phyloP scores from a whole-genome alignment of 78 protist species.

The Tieghemostelium lacteum region DNA sequence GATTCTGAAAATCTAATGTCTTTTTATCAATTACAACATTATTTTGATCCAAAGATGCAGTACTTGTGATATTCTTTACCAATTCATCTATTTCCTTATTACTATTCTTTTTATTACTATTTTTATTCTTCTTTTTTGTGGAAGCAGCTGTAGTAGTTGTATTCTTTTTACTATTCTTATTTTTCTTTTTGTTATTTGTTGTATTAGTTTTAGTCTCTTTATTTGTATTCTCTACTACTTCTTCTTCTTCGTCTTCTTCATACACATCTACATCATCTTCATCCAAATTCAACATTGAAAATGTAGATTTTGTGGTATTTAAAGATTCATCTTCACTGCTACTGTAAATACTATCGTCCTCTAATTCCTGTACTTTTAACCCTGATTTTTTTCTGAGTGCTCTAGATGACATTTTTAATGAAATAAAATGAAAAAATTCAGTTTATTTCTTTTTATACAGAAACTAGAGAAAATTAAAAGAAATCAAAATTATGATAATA shows the following conservation, averaged over 20 bases:
- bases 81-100: conserved; percentile 8
- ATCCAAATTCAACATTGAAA: conserved; percentile 40
- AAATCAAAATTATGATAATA: too few species aligned
- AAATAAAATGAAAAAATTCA: too few species aligned
- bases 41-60: background rate
- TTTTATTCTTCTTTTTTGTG: background rate
- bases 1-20: background rate
- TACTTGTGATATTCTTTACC: background rate
- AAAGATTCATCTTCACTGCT: background rate
- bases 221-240: conserved; percentile 4
- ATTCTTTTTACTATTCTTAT: background rate
- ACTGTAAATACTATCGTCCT: background rate
- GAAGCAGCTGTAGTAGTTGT: conserved; percentile 4
- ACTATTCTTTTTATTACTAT: conserved; percentile 40
- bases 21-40: background rate
- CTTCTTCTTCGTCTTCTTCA: conserved; percentile 28
- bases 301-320: conserved; percentile 9
- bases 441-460: too few species aligned
- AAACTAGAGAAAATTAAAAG: too few species aligned
- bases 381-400: conserved; percentile 40
- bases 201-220: background rate
- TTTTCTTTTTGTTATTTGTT: background rate
- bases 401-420: conserved; percentile 71
- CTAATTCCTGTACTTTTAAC: background rate
- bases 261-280: conserved; percentile 15